Percentiles rank a stretch among this genome's conserved stretches.
Evolutionary conservation across 257 asterid genomes (phyloP).

Genomic region (Buddleja alternifolia): DNA sequence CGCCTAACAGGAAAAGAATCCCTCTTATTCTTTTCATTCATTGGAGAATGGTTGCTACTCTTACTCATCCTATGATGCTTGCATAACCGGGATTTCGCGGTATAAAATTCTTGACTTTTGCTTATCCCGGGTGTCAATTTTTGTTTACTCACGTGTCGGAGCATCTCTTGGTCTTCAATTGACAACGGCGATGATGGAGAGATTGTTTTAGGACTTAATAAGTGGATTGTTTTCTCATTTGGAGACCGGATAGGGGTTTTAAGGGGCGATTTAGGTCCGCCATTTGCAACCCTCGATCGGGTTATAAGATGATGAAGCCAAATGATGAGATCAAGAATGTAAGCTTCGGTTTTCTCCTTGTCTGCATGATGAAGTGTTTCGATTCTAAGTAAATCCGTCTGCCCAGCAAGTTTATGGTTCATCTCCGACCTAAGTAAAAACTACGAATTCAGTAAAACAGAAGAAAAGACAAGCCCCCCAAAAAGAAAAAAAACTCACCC

Average conservation of each 20-base stretch:
- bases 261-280: conserved; percentile 29
- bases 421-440: no score
- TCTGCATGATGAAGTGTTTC: conserved; percentile 57
- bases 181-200: no score
- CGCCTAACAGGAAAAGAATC: conserved; percentile 70
- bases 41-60: conserved; percentile 86
- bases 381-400: conserved; percentile 29
- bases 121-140: conserved; percentile 45
- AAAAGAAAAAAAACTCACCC: conserved; percentile 37
- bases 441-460: not conserved
- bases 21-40: conserved; percentile 46
- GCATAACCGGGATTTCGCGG: conserved; percentile 47
- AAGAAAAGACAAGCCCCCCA: not conserved
- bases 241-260: conserved; percentile 39
- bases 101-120: conserved; percentile 59
- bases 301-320: conserved; percentile 66
- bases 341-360: conserved; percentile 50
- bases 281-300: conserved; percentile 46
- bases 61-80: conserved; percentile 71
- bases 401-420: conserved; percentile 16
- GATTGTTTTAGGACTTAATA: not conserved
- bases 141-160: conserved; percentile 41
- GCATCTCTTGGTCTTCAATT: not conserved
- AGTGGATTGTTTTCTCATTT: conserved; percentile 23
- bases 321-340: conserved; percentile 54